Evolutionary conservation across 305 asterid species (phyloP), one percentile per base, ranked within the genome.

Genomic region (Stenogyne calaminthoides): DNA sequence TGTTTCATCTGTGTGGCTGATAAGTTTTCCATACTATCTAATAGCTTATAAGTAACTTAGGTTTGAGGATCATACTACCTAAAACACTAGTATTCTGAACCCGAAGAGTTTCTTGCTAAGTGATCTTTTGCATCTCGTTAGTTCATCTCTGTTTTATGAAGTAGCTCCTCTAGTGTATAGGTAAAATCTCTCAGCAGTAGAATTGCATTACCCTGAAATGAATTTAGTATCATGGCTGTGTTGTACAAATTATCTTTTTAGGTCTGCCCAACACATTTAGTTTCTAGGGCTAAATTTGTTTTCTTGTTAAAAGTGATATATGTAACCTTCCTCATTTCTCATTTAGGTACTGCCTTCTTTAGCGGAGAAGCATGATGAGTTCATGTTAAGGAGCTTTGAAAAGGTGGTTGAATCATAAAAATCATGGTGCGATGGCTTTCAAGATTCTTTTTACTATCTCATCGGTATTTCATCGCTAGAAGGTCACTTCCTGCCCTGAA

Each of bases 391-490:
- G 96, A 89, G 80, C 88, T 91, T 94, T 91, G 47, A 76, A 85
- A 79, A 81, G 97, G 80, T 91, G 97, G 97, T 75, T 55, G 42
- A 91, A 91, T 80, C 97, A 91, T 72, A 91, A 87, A n/a, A 80
- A 52, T 91, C 80, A 91, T 91, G 97, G 96, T 91, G 71, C 87
- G 88, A 64, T 91, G 97, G 96, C 88, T 91, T 60, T 91, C 97
- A 3, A 80, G 93, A 64, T 91, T 89, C 85, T 91, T 91, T n/a
- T 76, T 78, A 73, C 72, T 91, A 91, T 79, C 97, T 91, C 51
- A 91, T 68, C 88, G 96, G 46, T 91, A 91, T 80, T 91, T 89
- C 79, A 85, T 89, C 61, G 86, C 96, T 73, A 85, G 94, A 82
- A 87, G 92, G 77, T 89, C 97, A 14, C 92, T 91, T 73, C 96